Evolutionary conservation across 2,329 filamentous ascomycete genomes (phyloP).

Genomic region (Fusarium humuli): DNA sequence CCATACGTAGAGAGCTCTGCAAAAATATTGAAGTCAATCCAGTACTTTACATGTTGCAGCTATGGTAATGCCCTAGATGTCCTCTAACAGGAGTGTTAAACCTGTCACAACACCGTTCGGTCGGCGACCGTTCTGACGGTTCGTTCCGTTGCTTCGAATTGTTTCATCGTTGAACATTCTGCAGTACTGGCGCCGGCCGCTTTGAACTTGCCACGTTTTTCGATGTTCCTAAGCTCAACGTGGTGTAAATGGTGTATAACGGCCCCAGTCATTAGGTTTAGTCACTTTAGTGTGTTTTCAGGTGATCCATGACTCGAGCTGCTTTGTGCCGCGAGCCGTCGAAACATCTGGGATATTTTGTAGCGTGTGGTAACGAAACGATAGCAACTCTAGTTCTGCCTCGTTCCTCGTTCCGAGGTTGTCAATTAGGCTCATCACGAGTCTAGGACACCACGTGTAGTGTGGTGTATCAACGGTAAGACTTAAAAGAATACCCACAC

Average conservation of each 20-base stretch:
- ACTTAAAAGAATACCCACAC: slow-evolving; percentile 10
- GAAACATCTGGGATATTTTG: not conserved
- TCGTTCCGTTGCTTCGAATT: slow-evolving; percentile 19
- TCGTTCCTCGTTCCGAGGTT: slow-evolving; percentile 20
- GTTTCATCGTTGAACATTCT: slow-evolving; percentile 7
- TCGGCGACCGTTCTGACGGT: slow-evolving; percentile 25
- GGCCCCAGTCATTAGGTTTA: not conserved
- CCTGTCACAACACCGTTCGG: not conserved
- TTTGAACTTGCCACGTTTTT: not conserved
- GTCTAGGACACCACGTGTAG: slow-evolving; percentile 6
- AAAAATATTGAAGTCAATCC: not conserved
- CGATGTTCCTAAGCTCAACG: not conserved
- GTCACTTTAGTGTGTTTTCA: slow-evolving; percentile 10
- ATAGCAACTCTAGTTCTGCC: not conserved
- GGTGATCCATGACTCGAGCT: slow-evolving; percentile 10
- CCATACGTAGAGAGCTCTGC: not conserved
- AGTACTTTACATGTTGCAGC: not conserved
- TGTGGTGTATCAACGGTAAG: slow-evolving; percentile 21
- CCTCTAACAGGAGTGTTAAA: slow-evolving; percentile 7
- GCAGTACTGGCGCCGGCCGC: not conserved
- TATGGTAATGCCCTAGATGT: not conserved
- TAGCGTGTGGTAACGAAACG: slow-evolving; percentile 2
- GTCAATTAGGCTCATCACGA: not conserved
- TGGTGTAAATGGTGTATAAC: not conserved
- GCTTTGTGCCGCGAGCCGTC: not conserved